Evolutionary conservation across 1,284 basidiomycete species (phyloP).

Genomic region (Kalmanozyma brasiliensis): DNA sequence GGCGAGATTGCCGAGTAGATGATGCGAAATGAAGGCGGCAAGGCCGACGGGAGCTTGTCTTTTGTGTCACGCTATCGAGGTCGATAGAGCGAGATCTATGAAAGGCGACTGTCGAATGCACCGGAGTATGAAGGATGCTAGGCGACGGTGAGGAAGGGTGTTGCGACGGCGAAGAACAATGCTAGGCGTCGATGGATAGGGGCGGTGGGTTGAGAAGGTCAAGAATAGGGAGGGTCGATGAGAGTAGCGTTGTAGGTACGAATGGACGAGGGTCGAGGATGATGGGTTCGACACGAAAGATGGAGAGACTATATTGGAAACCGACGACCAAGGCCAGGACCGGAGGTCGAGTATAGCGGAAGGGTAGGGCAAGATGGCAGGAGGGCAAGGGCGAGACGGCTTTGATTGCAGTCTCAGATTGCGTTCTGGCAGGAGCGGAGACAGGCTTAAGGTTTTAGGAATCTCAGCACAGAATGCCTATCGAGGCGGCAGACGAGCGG

Average conservation of each 20-base stretch:
- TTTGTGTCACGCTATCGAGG: too few relatives aligned
- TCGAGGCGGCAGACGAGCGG: too few relatives aligned
- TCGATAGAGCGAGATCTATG: too few relatives aligned
- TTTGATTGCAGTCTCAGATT: too few relatives aligned
- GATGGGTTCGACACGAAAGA: constrained; percentile 9
- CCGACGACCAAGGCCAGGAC: not conserved
- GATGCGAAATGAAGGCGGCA: not conserved
- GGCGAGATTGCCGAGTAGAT: not conserved
- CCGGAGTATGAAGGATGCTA: too few relatives aligned
- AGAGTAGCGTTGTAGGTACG: not conserved
- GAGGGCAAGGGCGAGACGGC: constrained; percentile 1
- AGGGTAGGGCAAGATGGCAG: not conserved
- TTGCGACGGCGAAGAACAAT: too few relatives aligned
- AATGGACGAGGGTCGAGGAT: not conserved
- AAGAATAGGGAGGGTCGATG: not conserved
- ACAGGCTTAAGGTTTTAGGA: constrained; percentile 1
- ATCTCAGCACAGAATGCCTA: too few relatives aligned
- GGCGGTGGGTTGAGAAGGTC: not conserved
- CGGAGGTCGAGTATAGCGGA: too few relatives aligned
- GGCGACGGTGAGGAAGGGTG: too few relatives aligned
- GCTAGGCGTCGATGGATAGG: not conserved
- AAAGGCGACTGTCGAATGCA: too few relatives aligned
- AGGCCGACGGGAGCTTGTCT: too few relatives aligned
- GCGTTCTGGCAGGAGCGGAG: constrained; percentile 2
- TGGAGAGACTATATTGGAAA: constrained; percentile 34